A percentile compares a stretch with the other conserved stretches of the same genome.
Conservation (phyloP, 148 eudicot species). For the Amaranthus hypochondriacus region DNA sequence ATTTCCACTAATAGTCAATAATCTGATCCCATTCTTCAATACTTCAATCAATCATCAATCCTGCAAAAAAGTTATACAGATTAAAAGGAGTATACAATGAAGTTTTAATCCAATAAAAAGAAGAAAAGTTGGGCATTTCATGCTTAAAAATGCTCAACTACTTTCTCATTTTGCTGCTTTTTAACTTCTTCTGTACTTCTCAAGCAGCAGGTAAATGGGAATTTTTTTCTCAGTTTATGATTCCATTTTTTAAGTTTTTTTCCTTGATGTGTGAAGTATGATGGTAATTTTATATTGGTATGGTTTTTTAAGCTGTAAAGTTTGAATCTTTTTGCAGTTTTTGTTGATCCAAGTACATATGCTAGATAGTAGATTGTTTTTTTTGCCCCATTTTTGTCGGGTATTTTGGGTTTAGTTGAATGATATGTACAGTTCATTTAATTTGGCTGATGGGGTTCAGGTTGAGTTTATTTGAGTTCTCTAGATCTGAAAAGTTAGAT, state of each 20-base stretch:
- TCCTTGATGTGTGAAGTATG: not conserved
- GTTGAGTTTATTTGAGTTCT: constrained; percentile 5
- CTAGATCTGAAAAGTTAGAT: constrained; percentile 22
- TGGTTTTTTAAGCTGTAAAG: not conserved
- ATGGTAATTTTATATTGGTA: not conserved
- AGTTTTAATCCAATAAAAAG: not conserved
- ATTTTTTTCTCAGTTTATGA: not conserved
- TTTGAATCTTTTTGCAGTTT: constrained; percentile 5
- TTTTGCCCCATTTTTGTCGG: not conserved
- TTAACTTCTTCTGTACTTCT: constrained; percentile 15
- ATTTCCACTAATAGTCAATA: not conserved
- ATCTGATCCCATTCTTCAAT: not conserved
- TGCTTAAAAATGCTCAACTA: constrained; percentile 13
- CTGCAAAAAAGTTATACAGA: constrained; percentile 4
- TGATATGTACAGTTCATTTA: not conserved
- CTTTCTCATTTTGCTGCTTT: not conserved
- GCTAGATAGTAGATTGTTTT: not conserved
- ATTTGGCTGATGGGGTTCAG: constrained; percentile 15
- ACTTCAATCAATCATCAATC: constrained; percentile 20
- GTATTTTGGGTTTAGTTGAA: not conserved
- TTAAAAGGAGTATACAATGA: constrained; percentile 10
- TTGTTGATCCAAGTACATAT: not conserved
- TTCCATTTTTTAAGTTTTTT: not conserved
- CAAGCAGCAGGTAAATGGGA: constrained; percentile 11
- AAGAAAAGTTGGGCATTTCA: not conserved